Evolutionary conservation across 768 basidiomycete genomes (phyloP).

Genomic region (Candolleomyces eurysporus): DNA sequence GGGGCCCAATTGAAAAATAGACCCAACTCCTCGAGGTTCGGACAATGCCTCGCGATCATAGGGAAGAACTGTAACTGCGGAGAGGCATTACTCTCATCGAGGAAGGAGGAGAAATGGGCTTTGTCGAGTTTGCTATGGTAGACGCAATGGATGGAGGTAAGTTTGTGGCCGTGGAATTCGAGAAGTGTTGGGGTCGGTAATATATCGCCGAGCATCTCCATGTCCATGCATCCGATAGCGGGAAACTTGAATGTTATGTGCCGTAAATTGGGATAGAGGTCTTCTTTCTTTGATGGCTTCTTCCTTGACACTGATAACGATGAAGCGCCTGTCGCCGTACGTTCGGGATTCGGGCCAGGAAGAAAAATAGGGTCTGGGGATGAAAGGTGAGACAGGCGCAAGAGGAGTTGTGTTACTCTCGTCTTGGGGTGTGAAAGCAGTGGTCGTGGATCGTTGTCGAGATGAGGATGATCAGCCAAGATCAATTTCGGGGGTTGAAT

Average conservation of each 20-base stretch:
- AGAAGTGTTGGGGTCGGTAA: neutral
- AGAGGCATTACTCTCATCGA: neutral
- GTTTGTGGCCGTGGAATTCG: neutral
- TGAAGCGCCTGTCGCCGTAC: too few relatives aligned
- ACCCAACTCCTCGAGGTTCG: conserved; percentile 2
- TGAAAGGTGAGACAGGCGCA: neutral
- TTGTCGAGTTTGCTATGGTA: neutral
- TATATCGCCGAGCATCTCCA: neutral
- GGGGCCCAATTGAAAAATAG: neutral
- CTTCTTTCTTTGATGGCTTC: neutral
- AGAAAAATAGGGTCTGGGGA: neutral
- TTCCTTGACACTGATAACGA: neutral
- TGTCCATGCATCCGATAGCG: neutral
- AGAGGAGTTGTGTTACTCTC: neutral
- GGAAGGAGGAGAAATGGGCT: too few relatives aligned
- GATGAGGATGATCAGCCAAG: neutral
- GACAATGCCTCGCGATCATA: neutral
- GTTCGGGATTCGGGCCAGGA: neutral
- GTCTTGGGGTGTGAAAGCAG: neutral
- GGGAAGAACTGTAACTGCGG: neutral
- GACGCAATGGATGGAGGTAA: neutral
- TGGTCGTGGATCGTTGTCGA: neutral
- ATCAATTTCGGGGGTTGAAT: neutral
- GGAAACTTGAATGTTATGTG: neutral
- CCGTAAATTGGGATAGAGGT: neutral